phyloP scores from a whole-genome alignment of 371 early-diverging fungal genomes.

The Choanephora cucurbitarum region DNA sequence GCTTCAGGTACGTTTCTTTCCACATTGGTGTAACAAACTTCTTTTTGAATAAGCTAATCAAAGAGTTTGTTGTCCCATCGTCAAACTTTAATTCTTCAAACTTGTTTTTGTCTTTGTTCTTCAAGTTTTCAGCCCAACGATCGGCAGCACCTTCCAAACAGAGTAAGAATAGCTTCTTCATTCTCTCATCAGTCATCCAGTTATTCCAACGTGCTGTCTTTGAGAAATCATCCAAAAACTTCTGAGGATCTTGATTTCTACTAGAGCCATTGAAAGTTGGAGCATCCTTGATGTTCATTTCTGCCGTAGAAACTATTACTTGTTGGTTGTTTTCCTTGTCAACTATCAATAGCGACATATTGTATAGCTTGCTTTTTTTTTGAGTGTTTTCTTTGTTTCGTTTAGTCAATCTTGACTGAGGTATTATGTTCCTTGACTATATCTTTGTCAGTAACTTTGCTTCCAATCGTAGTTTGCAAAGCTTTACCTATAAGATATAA shows the following conservation, averaged over 20 bases:
- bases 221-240: background rate
- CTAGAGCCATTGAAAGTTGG: background rate
- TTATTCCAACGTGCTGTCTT: conserved; percentile 3
- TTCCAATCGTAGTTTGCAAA: background rate
- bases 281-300: background rate
- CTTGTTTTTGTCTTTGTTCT: background rate
- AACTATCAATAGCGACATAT: background rate
- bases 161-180: background rate
- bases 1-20: background rate
- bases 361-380: too few species aligned
- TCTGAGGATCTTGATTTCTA: background rate
- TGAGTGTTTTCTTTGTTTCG: too few species aligned
- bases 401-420: too few species aligned
- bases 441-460: background rate
- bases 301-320: background rate
- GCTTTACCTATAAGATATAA: background rate
- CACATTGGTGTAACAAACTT: background rate
- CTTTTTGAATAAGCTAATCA: background rate
- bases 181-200: background rate
- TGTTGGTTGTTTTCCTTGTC: conserved; percentile 2
- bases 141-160: background rate
- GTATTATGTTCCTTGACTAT: too few species aligned
- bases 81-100: background rate
- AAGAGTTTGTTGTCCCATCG: background rate
- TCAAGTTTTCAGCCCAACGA: background rate